These are phyloP conservation scores for Massarina eburnea DNA, from an alignment of 2,329 filamentous ascomycete genomes.

Conservation along the genomic window DNA sequence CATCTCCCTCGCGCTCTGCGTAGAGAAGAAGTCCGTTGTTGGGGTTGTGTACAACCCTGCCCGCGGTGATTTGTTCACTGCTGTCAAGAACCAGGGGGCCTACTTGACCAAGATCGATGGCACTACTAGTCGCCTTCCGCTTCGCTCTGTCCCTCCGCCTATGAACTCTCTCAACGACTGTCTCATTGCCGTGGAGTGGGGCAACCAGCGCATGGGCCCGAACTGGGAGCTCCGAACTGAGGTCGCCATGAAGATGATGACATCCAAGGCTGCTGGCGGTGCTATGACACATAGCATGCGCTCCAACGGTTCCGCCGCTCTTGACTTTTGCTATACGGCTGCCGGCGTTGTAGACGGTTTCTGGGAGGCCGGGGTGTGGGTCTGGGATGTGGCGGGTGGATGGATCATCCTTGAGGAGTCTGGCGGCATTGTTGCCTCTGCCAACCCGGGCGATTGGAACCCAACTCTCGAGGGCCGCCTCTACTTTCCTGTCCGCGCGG, in stretches of 20 bases:
- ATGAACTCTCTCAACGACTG: slow-evolving; percentile 34
- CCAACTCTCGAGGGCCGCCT: slow-evolving; percentile 36
- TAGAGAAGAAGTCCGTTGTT: slow-evolving; percentile 37
- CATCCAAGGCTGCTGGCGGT: slow-evolving; percentile 27
- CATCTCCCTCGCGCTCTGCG: slow-evolving; percentile 33
- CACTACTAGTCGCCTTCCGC: slow-evolving; percentile 28
- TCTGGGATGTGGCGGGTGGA: slow-evolving; percentile 42
- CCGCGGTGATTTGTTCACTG: slow-evolving; percentile 38
- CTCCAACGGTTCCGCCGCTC: slow-evolving; percentile 38
- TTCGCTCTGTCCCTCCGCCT: slow-evolving; percentile 27
- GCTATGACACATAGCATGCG: slow-evolving; percentile 39
- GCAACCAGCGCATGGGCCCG: slow-evolving; percentile 37
- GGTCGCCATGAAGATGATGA: slow-evolving; percentile 33
- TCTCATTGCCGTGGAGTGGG: slow-evolving; percentile 42
- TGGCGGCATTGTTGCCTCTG: slow-evolving; percentile 39
- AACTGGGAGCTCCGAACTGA: slow-evolving; percentile 41
- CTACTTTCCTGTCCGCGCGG: slow-evolving; percentile 38
- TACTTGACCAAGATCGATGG: slow-evolving; percentile 27
- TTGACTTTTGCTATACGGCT: slow-evolving; percentile 45
- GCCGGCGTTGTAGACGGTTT: slow-evolving; percentile 38
- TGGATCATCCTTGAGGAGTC: slow-evolving; percentile 44
- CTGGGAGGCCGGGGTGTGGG: slow-evolving; percentile 42
- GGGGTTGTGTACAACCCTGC: slow-evolving; percentile 42
- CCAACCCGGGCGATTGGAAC: slow-evolving; percentile 41
- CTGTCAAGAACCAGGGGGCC: slow-evolving; percentile 36